Evolutionary conservation across 306 rosid species (phyloP), one percentile per base, ranked within the genome.

Genomic region (Calophaca sinica): DNA sequence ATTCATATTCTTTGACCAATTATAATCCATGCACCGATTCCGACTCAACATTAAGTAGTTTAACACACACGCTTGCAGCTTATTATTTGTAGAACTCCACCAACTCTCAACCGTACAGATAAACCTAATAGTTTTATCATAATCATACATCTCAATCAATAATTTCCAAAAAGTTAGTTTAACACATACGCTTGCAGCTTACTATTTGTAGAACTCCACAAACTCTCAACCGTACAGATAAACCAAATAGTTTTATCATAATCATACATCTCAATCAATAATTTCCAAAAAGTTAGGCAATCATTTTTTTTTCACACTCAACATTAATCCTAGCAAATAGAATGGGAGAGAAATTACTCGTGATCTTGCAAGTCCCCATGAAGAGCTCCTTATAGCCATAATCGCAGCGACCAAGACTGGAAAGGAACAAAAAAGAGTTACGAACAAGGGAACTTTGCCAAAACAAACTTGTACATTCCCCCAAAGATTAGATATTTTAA

Each of bases 331-430:
- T 35, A 13, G 45, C 28, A 35, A 6, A 13, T 5, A 41, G 52
- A 38, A 20, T 2, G 35, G 4, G 52, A 41, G 51, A 64, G 36
- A 64, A 64, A 42, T 64, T 20, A 64, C 70, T 10, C 3, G 70
- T 64, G 70, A 2, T 42, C 52, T 2, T 4, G 20, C 70, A 64
- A 39, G 70, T 64, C 36, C 53, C 70, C 53, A 9, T 42, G 36
- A 20, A 41, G 35, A 64, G 53, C 52, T 64, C 70, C 70, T 41
- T 20, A 20, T 38, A 42, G 3, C 41, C 53, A 20, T 32, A 0
- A 15, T 64, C 5, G 15, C 52, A 42, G 14, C 52, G 51, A 41
- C 0, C 38, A 42, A 20, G 13, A 41, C 70, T 26, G 36, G 9
- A 42, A 64, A 42, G 36, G 14, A 41, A 42, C 5, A 20, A 15